phyloP scores from a whole-genome alignment of 257 asterid genomes.

The Nicotiana undulata region DNA sequence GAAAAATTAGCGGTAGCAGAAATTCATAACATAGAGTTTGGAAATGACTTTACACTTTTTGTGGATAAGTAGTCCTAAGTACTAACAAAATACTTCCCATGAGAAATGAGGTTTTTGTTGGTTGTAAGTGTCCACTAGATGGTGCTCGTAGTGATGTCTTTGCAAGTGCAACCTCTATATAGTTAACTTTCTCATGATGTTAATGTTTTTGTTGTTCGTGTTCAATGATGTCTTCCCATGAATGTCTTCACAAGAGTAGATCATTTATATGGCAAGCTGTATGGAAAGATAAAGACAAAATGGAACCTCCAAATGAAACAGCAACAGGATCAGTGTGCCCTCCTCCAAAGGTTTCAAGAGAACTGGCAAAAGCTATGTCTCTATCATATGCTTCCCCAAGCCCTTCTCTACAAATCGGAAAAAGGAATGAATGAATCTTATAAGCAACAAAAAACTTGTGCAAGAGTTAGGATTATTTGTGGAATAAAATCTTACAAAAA shows the following conservation, averaged over 20 bases:
- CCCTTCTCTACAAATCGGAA: conserved; percentile 63
- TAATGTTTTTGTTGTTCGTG: background rate
- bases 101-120: background rate
- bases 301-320: conserved; percentile 75
- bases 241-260: background rate
- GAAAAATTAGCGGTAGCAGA: background rate
- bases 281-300: background rate
- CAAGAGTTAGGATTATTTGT: background rate
- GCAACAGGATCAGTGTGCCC: conserved; percentile 76
- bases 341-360: conserved; percentile 89
- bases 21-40: background rate
- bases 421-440: background rate
- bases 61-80: background rate
- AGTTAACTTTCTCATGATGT: background rate
- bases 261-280: background rate
- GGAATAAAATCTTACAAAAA: background rate
- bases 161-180: background rate
- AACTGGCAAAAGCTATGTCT: conserved; percentile 79
- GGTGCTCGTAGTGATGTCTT: background rate
- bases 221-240: background rate
- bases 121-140: background rate
- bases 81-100: background rate
- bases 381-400: conserved; percentile 92
- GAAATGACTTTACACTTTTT: background rate
- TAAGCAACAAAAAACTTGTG: background rate